These are phyloP conservation scores for Cadophora sp. DNA, from an alignment of 2,329 filamentous ascomycete species.

Conservation along the genomic window DNA sequence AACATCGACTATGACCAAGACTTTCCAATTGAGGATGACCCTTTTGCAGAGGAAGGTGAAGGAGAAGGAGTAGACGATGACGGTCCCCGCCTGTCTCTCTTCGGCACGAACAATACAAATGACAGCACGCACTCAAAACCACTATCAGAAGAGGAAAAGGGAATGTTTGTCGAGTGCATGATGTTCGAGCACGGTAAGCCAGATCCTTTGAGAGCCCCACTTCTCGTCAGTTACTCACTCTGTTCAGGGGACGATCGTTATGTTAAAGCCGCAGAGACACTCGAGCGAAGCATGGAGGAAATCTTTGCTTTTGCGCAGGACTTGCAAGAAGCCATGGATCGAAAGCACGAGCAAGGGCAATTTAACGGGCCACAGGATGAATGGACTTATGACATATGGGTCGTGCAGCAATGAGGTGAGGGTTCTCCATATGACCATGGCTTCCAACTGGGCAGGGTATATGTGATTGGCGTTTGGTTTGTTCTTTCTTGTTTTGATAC, in stretches of 20 bases:
- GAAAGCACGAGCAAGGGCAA: slow-evolving; percentile 27
- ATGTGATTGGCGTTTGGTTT: neutral
- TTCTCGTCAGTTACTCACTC: slow-evolving; percentile 13
- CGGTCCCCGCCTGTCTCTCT: slow-evolving; percentile 26
- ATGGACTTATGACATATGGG: slow-evolving; percentile 37
- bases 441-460: too few relatives aligned
- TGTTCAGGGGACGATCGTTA: slow-evolving; percentile 32
- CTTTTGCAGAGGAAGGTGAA: slow-evolving; percentile 21
- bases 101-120: slow-evolving; percentile 30
- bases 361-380: slow-evolving; percentile 26
- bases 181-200: slow-evolving; percentile 20
- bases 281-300: slow-evolving; percentile 39
- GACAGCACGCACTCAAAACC: slow-evolving; percentile 7
- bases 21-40: slow-evolving; percentile 17
- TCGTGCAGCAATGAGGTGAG: neutral
- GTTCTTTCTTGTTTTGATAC: slow-evolving; percentile 3
- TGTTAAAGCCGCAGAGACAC: slow-evolving; percentile 25
- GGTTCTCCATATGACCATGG: neutral
- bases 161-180: slow-evolving; percentile 32
- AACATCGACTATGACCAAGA: neutral
- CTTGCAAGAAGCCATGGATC: slow-evolving; percentile 36
- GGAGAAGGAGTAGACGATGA: slow-evolving; percentile 18
- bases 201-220: neutral
- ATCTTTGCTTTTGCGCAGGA: slow-evolving; percentile 40
- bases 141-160: slow-evolving; percentile 21